Conservation (phyloP, 2,329 filamentous ascomycete genomes). For the Pseudogymnoascus sp. region DNA sequence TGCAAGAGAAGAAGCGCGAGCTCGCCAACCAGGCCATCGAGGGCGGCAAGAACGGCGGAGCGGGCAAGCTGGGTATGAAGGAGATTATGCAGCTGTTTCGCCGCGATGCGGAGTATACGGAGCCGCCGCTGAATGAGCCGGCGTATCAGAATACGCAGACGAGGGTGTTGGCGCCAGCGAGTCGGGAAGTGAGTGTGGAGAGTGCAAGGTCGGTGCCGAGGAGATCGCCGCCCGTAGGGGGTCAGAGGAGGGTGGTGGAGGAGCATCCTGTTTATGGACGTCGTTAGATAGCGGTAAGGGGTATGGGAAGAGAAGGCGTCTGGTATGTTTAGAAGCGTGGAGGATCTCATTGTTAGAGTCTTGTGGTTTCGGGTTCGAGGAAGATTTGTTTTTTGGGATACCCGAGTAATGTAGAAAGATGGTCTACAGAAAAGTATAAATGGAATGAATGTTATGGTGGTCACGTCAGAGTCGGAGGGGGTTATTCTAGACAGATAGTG, state of each 20-base stretch:
- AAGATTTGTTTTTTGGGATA: not conserved
- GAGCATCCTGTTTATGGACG: constrained; percentile 6
- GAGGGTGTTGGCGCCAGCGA: not conserved
- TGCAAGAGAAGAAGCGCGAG: constrained; percentile 88
- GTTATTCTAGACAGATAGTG: not conserved
- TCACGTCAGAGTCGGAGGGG: not conserved
- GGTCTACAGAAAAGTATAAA: not conserved
- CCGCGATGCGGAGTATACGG: not conserved
- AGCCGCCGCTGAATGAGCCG: not conserved
- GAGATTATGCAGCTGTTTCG: constrained; percentile 85
- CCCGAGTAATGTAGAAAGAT: not conserved
- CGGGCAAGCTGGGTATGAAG: constrained; percentile 79
- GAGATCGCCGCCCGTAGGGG: not conserved
- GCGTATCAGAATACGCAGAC: not conserved
- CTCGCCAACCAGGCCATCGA: constrained; percentile 91
- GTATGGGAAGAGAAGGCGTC: not conserved
- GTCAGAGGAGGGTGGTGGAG: not conserved
- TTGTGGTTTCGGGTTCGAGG: not conserved
- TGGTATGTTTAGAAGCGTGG: not conserved
- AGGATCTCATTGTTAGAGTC: not conserved
- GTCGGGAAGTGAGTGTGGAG: not conserved
- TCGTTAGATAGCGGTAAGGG: not conserved
- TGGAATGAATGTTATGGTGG: not conserved
- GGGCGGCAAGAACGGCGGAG: constrained; percentile 60
- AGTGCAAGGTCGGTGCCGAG: not conserved